A percentile compares a stretch with the other conserved stretches of the same genome.
Conservation (phyloP, 1,139 yeast species). For the Trichomonascaceae sp. region DNA sequence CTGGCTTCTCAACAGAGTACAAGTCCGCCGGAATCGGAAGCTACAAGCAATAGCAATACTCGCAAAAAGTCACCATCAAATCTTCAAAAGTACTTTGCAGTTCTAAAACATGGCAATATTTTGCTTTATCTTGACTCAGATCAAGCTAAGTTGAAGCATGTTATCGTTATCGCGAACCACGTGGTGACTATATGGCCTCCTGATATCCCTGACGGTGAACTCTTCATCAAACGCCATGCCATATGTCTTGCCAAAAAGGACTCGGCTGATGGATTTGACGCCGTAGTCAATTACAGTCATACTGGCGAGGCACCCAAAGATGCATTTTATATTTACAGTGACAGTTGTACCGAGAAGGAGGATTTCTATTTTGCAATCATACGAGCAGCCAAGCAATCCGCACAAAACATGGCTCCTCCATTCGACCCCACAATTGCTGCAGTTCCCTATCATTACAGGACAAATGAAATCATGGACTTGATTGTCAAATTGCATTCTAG, state of each 20-base stretch:
- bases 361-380: conserved; percentile 86
- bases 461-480: conserved; percentile 63
- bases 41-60: background rate
- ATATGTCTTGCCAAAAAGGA: conserved; percentile 47
- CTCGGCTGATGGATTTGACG: conserved; percentile 14
- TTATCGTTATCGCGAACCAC: conserved; percentile 65
- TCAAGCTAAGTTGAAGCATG: conserved; percentile 66
- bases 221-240: conserved; percentile 75
- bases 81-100: conserved; percentile 32
- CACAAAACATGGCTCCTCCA: conserved; percentile 29
- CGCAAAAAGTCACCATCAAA: conserved; percentile 22
- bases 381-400: conserved; percentile 53
- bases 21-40: background rate
- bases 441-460: conserved; percentile 62
- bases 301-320: conserved; percentile 40
- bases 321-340: conserved; percentile 69
- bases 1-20: background rate
- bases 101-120: conserved; percentile 65
- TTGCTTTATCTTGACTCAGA: conserved; percentile 70
- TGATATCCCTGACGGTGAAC: conserved; percentile 58
- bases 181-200: conserved; percentile 87
- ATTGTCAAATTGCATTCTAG: conserved; percentile 74
- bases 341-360: conserved; percentile 74
- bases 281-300: background rate
- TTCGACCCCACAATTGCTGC: conserved; percentile 53